Evolutionary conservation across 805 yeast genomes (phyloP).

Genomic region (Candida maesae): DNA sequence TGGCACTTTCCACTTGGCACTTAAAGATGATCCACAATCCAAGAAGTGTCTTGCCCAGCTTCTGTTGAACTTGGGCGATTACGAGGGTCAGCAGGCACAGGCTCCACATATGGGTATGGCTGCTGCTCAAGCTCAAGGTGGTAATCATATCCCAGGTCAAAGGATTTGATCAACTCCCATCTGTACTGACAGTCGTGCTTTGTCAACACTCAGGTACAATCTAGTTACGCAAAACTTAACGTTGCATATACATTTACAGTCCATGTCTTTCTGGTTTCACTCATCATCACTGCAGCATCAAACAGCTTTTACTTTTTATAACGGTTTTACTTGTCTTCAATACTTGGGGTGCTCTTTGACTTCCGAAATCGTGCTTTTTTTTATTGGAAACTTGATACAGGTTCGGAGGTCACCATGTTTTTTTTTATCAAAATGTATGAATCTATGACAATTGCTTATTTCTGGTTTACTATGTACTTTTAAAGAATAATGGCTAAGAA

Average conservation of each 20-base stretch:
- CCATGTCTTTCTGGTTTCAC: no score
- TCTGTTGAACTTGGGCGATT: slow-evolving; percentile 57
- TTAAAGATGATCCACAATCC: slow-evolving; percentile 85
- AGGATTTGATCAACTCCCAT: background rate
- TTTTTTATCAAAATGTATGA: slow-evolving; percentile 8
- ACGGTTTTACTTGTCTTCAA: background rate
- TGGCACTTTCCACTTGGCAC: slow-evolving; percentile 73
- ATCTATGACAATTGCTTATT: slow-evolving; percentile 9
- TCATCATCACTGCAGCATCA: background rate
- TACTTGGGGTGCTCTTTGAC: no score
- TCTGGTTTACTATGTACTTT: background rate
- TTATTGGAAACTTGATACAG: background rate
- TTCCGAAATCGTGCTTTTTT: background rate
- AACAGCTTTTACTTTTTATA: background rate
- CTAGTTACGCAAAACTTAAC: no score
- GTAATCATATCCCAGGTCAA: slow-evolving; percentile 4
- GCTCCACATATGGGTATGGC: slow-evolving; percentile 7
- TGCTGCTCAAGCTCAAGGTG: slow-evolving; percentile 3
- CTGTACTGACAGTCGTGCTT: no score
- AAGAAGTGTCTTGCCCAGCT: slow-evolving; percentile 84
- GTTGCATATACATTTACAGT: no score
- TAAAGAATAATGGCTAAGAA: no score
- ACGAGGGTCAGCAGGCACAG: slow-evolving; percentile 23
- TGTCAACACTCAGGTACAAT: no score
- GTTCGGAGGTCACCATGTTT: background rate